phyloP scores from a whole-genome alignment of 768 basidiomycete species.

The Hygrophoropsis aurantiaca region DNA sequence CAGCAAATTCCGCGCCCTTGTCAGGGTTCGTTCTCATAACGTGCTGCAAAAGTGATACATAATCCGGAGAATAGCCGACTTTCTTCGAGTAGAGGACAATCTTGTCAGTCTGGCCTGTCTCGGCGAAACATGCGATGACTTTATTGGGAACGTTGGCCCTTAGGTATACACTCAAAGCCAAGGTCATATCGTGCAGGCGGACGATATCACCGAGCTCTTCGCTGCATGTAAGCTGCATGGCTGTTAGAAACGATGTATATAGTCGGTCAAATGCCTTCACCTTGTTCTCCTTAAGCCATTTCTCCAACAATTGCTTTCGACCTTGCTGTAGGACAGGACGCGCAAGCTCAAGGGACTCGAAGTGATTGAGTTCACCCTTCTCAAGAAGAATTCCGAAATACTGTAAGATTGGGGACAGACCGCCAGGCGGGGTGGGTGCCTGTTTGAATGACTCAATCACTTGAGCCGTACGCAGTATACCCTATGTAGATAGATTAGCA shows the following conservation, averaged over 20 bases:
- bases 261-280: constrained; percentile 34
- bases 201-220: constrained; percentile 99
- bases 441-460: constrained; percentile 98
- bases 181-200: constrained; percentile 90
- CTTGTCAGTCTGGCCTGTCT: constrained; percentile 98
- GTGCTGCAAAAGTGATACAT: constrained; percentile 89
- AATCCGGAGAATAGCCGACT: constrained; percentile 92
- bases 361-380: constrained; percentile 96
- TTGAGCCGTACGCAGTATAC: constrained; percentile 90
- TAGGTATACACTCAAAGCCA: constrained; percentile 96
- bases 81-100: constrained; percentile 98
- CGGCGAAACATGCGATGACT: constrained; percentile 98
- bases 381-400: constrained; percentile 99
- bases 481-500: constrained; percentile 42
- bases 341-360: constrained; percentile 93
- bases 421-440: constrained; percentile 87
- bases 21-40: constrained; percentile 96
- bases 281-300: constrained; percentile 99
- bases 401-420: constrained; percentile 92
- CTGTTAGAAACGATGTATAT: neutral
- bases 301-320: constrained; percentile 94
- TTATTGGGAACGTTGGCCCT: constrained; percentile 98
- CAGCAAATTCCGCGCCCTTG: constrained; percentile 98
- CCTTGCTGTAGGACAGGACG: constrained; percentile 95
- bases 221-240: constrained; percentile 86